These are phyloP conservation scores for Plectosphaerella cucumerina DNA, from an alignment of 2,329 filamentous ascomycete species.

Conservation along the genomic window DNA sequence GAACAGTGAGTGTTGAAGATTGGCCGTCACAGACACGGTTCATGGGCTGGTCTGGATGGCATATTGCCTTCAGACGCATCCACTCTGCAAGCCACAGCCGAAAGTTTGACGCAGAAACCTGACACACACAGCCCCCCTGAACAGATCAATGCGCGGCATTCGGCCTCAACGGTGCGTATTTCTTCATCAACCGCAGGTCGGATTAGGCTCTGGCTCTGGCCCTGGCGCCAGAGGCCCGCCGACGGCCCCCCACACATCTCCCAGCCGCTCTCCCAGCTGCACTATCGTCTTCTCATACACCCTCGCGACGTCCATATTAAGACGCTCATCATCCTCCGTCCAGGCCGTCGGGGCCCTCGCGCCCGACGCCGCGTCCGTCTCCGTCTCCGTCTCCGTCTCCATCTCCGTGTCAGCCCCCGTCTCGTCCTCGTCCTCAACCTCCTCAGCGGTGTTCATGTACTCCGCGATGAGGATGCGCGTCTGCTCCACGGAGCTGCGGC, in stretches of 20 bases:
- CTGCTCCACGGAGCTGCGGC: constrained; percentile 75
- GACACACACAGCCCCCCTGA: too few species aligned
- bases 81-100: too few species aligned
- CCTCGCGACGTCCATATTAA: constrained; percentile 67
- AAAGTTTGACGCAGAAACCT: too few species aligned
- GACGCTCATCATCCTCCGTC: constrained; percentile 42
- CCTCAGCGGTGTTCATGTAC: constrained; percentile 45
- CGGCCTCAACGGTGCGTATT: not conserved
- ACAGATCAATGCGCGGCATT: not conserved
- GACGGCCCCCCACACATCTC: constrained; percentile 24
- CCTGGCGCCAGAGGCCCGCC: not conserved
- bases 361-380: constrained; percentile 32
- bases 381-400: constrained; percentile 25
- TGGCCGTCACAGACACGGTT: too few species aligned
- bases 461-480: constrained; percentile 69
- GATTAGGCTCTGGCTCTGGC: not conserved
- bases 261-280: constrained; percentile 65
- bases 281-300: constrained; percentile 80
- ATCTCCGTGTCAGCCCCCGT: constrained; percentile 20
- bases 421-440: constrained; percentile 26
- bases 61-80: too few species aligned
- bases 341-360: constrained; percentile 20
- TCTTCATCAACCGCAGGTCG: not conserved
- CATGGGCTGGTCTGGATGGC: too few species aligned
- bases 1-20: too few species aligned